Percentiles rank a stretch among this genome's conserved stretches.
Conservation (phyloP, 495 filamentous ascomycete genomes). For the Talaromyces liani region DNA sequence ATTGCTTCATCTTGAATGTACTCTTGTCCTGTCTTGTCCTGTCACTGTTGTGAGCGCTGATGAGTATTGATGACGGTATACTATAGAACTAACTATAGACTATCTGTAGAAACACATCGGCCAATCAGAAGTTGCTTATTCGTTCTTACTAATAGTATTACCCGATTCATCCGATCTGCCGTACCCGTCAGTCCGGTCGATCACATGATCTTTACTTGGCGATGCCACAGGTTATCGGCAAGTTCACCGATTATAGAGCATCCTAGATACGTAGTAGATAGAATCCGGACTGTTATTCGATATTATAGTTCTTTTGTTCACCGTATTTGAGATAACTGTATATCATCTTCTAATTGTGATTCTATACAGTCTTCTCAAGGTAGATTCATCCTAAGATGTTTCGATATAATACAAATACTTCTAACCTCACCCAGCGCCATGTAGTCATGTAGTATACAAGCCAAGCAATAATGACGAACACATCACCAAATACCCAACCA, state of each 20-base stretch:
- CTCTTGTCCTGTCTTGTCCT: background rate
- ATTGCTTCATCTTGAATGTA: background rate
- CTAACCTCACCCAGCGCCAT: background rate
- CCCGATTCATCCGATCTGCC: background rate
- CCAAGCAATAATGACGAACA: background rate
- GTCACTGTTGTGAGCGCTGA: background rate
- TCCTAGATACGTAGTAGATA: background rate
- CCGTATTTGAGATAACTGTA: background rate
- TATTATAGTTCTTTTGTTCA: too few species aligned
- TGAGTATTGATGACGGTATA: background rate
- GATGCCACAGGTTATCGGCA: background rate
- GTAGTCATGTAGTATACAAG: background rate
- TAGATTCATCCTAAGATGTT: background rate
- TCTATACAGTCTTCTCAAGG: background rate
- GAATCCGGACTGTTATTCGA: too few species aligned
- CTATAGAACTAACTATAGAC: too few species aligned
- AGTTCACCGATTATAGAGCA: background rate
- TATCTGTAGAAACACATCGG: background rate
- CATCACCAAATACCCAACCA: slow-evolving; percentile 54
- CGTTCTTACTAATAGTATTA: background rate
- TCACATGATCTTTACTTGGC: background rate
- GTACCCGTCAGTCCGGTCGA: background rate
- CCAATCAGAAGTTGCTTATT: background rate
- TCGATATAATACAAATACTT: background rate
- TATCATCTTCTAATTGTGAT: background rate